Conservation (phyloP, 169 alveolate genomes). For the Sarcocystis neurona region DNA sequence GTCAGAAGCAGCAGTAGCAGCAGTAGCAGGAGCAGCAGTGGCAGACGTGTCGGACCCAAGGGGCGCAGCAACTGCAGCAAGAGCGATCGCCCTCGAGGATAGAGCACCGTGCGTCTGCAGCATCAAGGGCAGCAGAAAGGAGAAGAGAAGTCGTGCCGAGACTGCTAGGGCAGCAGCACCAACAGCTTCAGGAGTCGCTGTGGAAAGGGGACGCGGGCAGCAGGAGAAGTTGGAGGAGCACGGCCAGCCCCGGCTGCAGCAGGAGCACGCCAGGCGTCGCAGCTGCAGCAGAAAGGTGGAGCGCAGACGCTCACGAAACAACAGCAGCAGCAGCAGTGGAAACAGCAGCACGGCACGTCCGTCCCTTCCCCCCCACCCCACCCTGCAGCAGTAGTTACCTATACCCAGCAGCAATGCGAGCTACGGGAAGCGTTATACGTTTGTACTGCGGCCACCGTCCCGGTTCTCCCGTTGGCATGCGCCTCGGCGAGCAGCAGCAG, state of each 20-base stretch:
- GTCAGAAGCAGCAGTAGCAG: neutral
- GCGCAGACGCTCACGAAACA: neutral
- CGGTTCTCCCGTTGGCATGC: neutral
- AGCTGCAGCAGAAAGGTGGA: neutral
- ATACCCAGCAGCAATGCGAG: slow-evolving; percentile 11
- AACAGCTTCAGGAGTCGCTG: neutral
- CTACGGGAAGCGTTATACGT: neutral
- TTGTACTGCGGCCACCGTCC: neutral
- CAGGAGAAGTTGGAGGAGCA: neutral
- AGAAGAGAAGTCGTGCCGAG: neutral
- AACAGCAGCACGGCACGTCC: neutral
- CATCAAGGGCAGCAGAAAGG: neutral
- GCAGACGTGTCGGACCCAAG: neutral
- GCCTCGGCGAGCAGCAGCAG: neutral
- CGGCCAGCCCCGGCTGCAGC: neutral
- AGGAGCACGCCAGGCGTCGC: neutral
- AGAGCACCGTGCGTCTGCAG: neutral
- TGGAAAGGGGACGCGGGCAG: neutral
- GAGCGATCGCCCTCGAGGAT: neutral
- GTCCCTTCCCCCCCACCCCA: neutral
- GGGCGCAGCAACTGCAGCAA: neutral
- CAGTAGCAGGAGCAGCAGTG: neutral
- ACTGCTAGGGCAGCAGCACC: neutral
- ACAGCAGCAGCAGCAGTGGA: neutral
- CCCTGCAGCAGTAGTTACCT: neutral